These are phyloP conservation scores for Neurospora africana DNA, from an alignment of 495 filamentous ascomycete genomes.

Conservation along the genomic window DNA sequence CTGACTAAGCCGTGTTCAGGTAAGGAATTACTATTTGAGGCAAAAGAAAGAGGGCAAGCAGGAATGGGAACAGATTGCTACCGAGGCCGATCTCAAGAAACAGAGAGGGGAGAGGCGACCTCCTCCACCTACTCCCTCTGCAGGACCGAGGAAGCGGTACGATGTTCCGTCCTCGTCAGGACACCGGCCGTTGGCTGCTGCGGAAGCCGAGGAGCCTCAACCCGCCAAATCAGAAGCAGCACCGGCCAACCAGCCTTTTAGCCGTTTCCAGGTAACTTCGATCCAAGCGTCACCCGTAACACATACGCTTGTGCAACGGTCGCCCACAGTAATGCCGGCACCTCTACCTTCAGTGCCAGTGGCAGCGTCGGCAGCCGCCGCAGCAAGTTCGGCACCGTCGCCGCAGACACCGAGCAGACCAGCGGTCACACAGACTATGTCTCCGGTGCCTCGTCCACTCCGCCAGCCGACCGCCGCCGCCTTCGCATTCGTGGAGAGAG, in stretches of 20 bases:
- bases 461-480: constrained; percentile 25
- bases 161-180: constrained; percentile 44
- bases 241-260: constrained; percentile 19
- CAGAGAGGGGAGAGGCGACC: constrained; percentile 61
- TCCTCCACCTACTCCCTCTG: constrained; percentile 54
- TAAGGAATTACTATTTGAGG: constrained; percentile 84
- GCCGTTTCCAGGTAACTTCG: constrained; percentile 34
- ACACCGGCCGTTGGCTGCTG: constrained; percentile 44
- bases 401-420: constrained; percentile 6
- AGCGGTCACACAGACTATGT: constrained; percentile 26
- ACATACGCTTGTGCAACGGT: constrained; percentile 14
- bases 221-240: constrained; percentile 34
- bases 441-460: constrained; percentile 25
- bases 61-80: constrained; percentile 59
- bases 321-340: constrained; percentile 6
- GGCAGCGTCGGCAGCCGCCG: neutral
- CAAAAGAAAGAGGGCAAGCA: constrained; percentile 53
- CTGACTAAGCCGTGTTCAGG: constrained; percentile 40
- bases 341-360: constrained; percentile 7
- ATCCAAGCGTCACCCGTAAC: constrained; percentile 21
- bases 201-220: constrained; percentile 43
- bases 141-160: constrained; percentile 32
- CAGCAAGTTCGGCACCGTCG: constrained; percentile 2
- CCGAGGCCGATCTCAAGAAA: constrained; percentile 60
- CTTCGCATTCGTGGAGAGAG: constrained; percentile 21